Conservation (phyloP, 768 basidiomycete genomes). For the Boletus bicolor region DNA sequence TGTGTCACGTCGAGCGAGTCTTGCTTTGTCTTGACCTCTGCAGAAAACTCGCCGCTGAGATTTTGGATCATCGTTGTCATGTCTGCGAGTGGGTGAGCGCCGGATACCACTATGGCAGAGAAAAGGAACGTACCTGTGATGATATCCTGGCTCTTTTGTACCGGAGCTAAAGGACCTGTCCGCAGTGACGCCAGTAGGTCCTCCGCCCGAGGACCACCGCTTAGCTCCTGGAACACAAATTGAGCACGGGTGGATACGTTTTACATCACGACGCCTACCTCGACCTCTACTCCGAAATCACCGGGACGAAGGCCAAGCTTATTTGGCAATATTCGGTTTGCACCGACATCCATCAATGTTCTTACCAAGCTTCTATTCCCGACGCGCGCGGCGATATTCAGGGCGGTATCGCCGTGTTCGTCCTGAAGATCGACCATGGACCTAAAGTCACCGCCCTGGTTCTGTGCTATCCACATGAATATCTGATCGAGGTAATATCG, state of each 20-base stretch:
- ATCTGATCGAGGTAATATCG: slow-evolving; percentile 91
- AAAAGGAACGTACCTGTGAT: slow-evolving; percentile 53
- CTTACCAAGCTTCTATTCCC: slow-evolving; percentile 86
- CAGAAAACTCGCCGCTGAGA: slow-evolving; percentile 72
- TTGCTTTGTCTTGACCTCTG: slow-evolving; percentile 84
- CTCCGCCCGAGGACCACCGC: slow-evolving; percentile 67
- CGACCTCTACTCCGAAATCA: slow-evolving; percentile 92
- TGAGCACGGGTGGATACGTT: neutral
- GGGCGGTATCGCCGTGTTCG: slow-evolving; percentile 90
- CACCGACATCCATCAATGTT: slow-evolving; percentile 87
- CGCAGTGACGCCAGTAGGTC: slow-evolving; percentile 76
- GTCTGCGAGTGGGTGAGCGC: slow-evolving; percentile 44
- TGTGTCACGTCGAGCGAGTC: slow-evolving; percentile 86
- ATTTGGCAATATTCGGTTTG: slow-evolving; percentile 84
- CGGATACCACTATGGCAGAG: neutral
- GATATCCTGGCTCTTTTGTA: slow-evolving; percentile 87
- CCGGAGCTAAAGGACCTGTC: slow-evolving; percentile 69
- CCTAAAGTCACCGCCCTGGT: slow-evolving; percentile 72
- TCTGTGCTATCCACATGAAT: slow-evolving; percentile 78
- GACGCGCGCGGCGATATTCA: slow-evolving; percentile 93
- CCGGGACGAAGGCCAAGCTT: slow-evolving; percentile 91
- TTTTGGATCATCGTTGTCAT: slow-evolving; percentile 82
- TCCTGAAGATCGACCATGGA: slow-evolving; percentile 89
- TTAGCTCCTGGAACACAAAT: slow-evolving; percentile 52
- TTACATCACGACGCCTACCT: slow-evolving; percentile 47